phyloP scores from a whole-genome alignment of 139 green algal species.

The Gonium pectorale region DNA sequence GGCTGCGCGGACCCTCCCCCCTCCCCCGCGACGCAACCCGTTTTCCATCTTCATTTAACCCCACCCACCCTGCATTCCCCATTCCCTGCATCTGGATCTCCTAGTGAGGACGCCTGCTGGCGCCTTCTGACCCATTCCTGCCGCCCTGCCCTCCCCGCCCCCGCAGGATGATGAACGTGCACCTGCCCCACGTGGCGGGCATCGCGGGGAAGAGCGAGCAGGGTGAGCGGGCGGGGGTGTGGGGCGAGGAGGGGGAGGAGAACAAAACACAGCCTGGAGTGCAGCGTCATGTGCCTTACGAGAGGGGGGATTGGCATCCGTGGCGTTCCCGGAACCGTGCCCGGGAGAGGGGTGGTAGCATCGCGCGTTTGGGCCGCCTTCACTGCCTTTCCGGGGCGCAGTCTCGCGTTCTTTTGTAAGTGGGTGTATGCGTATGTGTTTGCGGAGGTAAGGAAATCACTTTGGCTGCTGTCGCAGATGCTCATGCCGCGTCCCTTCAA shows the following conservation, averaged over 20 bases:
- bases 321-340: background rate
- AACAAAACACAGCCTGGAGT: background rate
- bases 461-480: background rate
- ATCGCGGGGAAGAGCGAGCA: slow-evolving; percentile 91
- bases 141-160: no score
- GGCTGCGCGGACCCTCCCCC: background rate
- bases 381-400: background rate
- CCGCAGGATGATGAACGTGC: slow-evolving; percentile 80
- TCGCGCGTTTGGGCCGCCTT: no score
- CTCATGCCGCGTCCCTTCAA: background rate
- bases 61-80: no score
- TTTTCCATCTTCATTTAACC: no score
- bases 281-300: background rate
- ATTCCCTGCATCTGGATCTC: no score
- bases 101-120: background rate
- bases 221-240: slow-evolving; percentile 61
- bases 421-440: background rate
- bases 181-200: slow-evolving; percentile 96
- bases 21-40: background rate
- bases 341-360: no score
- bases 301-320: background rate
- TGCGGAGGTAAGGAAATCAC: background rate
- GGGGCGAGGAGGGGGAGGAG: background rate
- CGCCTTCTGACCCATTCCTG: background rate
- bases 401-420: background rate